Conservation (phyloP, 2,329 filamentous ascomycete genomes). For the Westerdykella ornata region DNA sequence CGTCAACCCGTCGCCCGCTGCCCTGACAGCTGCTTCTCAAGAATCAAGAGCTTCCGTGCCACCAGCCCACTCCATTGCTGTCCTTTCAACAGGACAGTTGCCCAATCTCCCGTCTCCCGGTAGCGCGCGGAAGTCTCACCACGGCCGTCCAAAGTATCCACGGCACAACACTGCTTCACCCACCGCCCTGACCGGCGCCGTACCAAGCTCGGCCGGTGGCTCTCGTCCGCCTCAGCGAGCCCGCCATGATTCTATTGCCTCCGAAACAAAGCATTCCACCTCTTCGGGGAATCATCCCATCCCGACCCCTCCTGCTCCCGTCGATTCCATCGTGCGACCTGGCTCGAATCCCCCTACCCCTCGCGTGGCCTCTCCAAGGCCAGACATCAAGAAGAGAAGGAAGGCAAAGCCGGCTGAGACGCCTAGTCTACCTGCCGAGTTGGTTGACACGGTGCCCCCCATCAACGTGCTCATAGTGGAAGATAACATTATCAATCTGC, state of each 20-base stretch:
- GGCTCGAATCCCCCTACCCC: constrained; percentile 44
- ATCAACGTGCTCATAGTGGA: constrained; percentile 98
- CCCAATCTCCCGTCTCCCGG: constrained; percentile 78
- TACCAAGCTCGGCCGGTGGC: constrained; percentile 38
- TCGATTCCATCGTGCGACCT: constrained; percentile 39
- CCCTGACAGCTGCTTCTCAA: constrained; percentile 31
- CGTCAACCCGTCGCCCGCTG: constrained; percentile 38
- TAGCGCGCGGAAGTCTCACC: constrained; percentile 52
- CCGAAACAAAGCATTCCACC: constrained; percentile 39
- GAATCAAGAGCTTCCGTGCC: constrained; percentile 33
- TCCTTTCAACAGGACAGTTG: constrained; percentile 72
- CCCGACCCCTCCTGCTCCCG: constrained; percentile 48
- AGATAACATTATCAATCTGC: constrained; percentile 96
- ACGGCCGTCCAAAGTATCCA: constrained; percentile 56
- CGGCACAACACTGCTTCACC: constrained; percentile 78
- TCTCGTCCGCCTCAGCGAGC: constrained; percentile 26
- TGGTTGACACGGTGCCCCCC: constrained; percentile 76
- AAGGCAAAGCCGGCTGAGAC: constrained; percentile 36
- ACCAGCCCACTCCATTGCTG: constrained; percentile 60
- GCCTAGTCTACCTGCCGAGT: constrained; percentile 49
- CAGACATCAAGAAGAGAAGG: constrained; percentile 42
- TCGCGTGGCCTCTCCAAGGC: constrained; percentile 46
- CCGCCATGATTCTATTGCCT: constrained; percentile 38
- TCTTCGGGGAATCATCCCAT: constrained; percentile 45
- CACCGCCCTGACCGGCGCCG: constrained; percentile 49